Percentiles rank a stretch among this genome's conserved stretches.
These are phyloP conservation scores for Sonneratia caseolaris DNA, from an alignment of 345 rosid genomes.

Conservation along the genomic window DNA sequence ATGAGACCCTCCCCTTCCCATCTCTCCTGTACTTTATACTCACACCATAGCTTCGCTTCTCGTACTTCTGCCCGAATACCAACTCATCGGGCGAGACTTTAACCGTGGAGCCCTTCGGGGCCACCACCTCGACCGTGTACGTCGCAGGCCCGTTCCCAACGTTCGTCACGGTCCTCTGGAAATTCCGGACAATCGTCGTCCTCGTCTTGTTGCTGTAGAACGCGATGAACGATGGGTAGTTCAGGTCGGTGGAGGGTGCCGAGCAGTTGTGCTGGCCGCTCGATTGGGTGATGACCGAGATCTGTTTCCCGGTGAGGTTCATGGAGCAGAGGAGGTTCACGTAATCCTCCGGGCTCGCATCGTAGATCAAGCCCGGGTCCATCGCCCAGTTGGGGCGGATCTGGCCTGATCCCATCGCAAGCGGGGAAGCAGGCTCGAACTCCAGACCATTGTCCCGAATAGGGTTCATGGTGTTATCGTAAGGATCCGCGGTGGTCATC, in stretches of 20 bases:
- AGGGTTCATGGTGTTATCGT: constrained; percentile 22
- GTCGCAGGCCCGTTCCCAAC: constrained; percentile 16
- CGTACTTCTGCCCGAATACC: constrained; percentile 9
- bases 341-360: constrained; percentile 18
- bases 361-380: constrained; percentile 29
- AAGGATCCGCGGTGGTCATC: constrained; percentile 33
- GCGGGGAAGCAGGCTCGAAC: constrained; percentile 28
- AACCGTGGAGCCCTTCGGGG: constrained; percentile 1
- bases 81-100: constrained; percentile 3
- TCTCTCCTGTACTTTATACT: constrained; percentile 5
- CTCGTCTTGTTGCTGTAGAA: constrained; percentile 11
- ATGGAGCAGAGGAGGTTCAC: constrained; percentile 23
- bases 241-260: constrained; percentile 24
- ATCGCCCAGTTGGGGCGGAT: constrained; percentile 29
- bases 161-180: constrained; percentile 20
- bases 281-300: constrained; percentile 9
- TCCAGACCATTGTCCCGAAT: constrained; percentile 30
- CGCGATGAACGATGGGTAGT: constrained; percentile 29
- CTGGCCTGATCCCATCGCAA: constrained; percentile 37
- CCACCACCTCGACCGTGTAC: constrained; percentile 10
- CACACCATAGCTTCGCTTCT: constrained; percentile 19
- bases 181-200: constrained; percentile 8
- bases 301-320: constrained; percentile 16
- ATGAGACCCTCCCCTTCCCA: constrained; percentile 9
- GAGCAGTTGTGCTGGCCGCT: constrained; percentile 16